phyloP scores from a whole-genome alignment of 768 basidiomycete species.

The Mycena maculata region DNA sequence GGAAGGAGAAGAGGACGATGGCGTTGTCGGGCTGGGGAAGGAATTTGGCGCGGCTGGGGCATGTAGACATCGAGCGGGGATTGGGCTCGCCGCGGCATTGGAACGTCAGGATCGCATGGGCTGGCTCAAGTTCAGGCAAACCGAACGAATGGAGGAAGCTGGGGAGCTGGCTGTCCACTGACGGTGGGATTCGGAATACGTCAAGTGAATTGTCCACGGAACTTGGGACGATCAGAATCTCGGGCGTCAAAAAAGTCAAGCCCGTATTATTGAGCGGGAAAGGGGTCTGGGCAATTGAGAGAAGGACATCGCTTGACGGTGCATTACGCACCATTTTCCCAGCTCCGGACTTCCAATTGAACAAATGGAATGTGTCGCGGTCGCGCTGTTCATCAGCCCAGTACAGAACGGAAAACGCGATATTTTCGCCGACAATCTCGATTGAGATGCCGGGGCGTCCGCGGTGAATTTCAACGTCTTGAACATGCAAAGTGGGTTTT shows the following conservation, averaged over 20 bases:
- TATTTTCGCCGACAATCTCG: constrained; percentile 19
- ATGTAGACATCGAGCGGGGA: background rate
- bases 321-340: background rate
- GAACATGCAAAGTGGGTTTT: background rate
- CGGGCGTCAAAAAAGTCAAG: background rate
- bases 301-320: too few species aligned
- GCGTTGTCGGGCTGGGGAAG: background rate
- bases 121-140: background rate
- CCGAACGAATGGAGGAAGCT: background rate
- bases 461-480: background rate
- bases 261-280: background rate
- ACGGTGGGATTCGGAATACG: background rate
- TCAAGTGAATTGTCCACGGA: background rate
- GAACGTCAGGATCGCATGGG: background rate
- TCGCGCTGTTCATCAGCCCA: constrained; percentile 3
- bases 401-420: constrained; percentile 15
- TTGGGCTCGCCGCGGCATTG: constrained; percentile 19
- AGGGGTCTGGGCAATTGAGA: background rate
- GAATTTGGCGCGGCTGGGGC: background rate
- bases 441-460: constrained; percentile 1
- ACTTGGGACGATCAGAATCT: background rate
- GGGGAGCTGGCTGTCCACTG: background rate
- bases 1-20: background rate
- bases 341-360: background rate
- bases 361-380: constrained; percentile 7